Conservation (phyloP, 768 basidiomycete genomes). For the Tylopilus sp. region DNA sequence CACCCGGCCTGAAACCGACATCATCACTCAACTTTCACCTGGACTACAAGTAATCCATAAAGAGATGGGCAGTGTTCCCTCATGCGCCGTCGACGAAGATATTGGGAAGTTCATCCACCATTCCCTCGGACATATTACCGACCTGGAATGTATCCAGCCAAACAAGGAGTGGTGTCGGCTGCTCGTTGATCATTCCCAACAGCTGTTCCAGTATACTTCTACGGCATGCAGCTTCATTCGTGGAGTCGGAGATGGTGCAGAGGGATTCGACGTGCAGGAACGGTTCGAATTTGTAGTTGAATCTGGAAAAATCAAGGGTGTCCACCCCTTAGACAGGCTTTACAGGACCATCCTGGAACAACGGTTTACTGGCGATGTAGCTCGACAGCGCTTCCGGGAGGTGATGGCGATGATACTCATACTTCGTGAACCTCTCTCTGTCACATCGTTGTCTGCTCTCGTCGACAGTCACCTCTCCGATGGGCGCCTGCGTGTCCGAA, state of each 20-base stretch:
- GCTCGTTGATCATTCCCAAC: constrained; percentile 17
- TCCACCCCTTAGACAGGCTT: not conserved
- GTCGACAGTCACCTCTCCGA: no score
- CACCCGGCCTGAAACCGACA: constrained; percentile 14
- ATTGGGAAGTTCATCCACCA: constrained; percentile 2
- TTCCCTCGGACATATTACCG: not conserved
- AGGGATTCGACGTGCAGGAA: not conserved
- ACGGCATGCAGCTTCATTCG: constrained; percentile 2
- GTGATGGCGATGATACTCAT: not conserved
- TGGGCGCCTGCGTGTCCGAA: not conserved
- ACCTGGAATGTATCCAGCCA: not conserved
- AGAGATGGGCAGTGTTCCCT: not conserved
- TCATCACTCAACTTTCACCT: not conserved
- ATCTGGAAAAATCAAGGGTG: no score
- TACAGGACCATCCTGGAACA: not conserved
- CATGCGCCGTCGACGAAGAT: not conserved
- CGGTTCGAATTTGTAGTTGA: no score
- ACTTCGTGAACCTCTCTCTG: not conserved
- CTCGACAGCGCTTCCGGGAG: not conserved
- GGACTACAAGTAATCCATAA: not conserved
- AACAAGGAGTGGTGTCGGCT: constrained; percentile 13
- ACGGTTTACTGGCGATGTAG: not conserved
- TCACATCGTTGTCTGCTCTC: not conserved
- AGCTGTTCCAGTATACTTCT: constrained; percentile 11
- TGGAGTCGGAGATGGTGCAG: constrained; percentile 16